Evolutionary conservation across 1,284 basidiomycete genomes (phyloP).

Genomic region (Microbotryum lychnidis-dioicae): DNA sequence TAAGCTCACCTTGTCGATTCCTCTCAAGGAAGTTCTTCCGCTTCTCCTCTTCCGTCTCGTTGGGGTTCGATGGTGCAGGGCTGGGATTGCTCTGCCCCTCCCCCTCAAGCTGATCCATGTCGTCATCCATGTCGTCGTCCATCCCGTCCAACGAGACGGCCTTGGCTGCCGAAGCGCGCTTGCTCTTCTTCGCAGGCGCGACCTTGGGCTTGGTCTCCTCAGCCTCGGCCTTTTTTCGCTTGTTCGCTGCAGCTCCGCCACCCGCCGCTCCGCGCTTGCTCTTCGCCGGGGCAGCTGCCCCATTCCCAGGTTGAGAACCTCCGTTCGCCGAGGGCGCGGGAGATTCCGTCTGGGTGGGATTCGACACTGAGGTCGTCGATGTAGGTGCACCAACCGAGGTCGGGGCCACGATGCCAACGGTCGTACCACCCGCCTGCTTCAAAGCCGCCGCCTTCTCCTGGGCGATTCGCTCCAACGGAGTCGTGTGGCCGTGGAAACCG

Average conservation of each 20-base stretch:
- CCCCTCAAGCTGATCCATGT: slow-evolving; percentile 26
- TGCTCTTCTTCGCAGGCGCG: not conserved
- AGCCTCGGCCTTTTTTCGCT: slow-evolving; percentile 39
- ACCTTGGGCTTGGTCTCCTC: slow-evolving; percentile 11
- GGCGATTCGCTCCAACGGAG: too few species aligned
- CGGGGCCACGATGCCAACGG: not conserved
- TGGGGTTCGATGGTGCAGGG: slow-evolving; percentile 47
- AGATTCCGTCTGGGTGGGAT: not conserved
- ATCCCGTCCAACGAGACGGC: slow-evolving; percentile 34
- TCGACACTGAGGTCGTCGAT: not conserved
- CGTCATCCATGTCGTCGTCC: slow-evolving; percentile 48
- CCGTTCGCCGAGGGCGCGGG: not conserved
- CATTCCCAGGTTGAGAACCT: not conserved
- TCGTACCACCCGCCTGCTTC: too few species aligned
- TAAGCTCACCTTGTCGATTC: slow-evolving; percentile 73
- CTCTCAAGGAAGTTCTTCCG: slow-evolving; percentile 86
- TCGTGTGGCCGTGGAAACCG: not conserved
- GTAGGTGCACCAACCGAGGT: not conserved
- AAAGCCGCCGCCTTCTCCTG: too few species aligned
- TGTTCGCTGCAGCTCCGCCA: slow-evolving; percentile 37
- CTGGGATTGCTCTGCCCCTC: slow-evolving; percentile 2
- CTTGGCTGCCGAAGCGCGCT: slow-evolving; percentile 15
- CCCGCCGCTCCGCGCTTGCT: slow-evolving; percentile 17
- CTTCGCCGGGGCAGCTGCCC: not conserved
- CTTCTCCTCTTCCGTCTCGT: slow-evolving; percentile 94